Conservation (phyloP, 495 filamentous ascomycete species). For the Talaromyces trachyspermus region DNA sequence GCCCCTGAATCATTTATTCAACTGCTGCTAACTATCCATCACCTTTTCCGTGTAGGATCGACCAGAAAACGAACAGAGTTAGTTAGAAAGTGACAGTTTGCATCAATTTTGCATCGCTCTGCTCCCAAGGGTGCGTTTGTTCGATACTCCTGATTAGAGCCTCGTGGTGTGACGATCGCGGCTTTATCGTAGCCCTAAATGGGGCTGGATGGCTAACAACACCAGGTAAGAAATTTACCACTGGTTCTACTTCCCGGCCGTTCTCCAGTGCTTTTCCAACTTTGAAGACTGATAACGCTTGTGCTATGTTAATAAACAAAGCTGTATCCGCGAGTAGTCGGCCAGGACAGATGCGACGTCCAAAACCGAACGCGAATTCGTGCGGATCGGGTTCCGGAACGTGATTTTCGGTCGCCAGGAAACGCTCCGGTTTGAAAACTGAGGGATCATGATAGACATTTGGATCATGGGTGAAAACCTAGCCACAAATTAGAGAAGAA, state of each 20-base stretch:
- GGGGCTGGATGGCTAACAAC: conserved; percentile 33
- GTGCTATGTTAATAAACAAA: conserved; percentile 29
- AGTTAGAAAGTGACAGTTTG: conserved; percentile 3
- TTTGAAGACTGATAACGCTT: conserved; percentile 30
- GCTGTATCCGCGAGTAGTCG: conserved; percentile 26
- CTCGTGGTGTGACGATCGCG: conserved; percentile 23
- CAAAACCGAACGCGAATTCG: conserved; percentile 27
- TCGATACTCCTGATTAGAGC: conserved; percentile 29
- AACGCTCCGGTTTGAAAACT: conserved; percentile 31
- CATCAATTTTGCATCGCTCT: conserved; percentile 12
- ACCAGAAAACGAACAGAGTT: too few species aligned
- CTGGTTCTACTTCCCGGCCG: conserved; percentile 21
- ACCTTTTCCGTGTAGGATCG: too few species aligned
- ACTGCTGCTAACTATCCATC: too few species aligned
- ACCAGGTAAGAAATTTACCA: conserved; percentile 24
- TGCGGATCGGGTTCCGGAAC: conserved; percentile 24
- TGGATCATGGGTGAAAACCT: conserved; percentile 30
- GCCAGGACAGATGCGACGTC: conserved; percentile 33
- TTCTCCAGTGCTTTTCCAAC: conserved; percentile 23
- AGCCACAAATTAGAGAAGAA: neutral
- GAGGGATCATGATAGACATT: conserved; percentile 23
- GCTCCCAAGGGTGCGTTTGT: conserved; percentile 34
- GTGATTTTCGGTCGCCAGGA: conserved; percentile 15
- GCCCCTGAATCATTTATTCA: too few species aligned
- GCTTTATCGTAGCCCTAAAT: conserved; percentile 22